These are phyloP conservation scores for Dipodascopsis uninucleata DNA, from an alignment of 805 yeast species.

Conservation along the genomic window DNA sequence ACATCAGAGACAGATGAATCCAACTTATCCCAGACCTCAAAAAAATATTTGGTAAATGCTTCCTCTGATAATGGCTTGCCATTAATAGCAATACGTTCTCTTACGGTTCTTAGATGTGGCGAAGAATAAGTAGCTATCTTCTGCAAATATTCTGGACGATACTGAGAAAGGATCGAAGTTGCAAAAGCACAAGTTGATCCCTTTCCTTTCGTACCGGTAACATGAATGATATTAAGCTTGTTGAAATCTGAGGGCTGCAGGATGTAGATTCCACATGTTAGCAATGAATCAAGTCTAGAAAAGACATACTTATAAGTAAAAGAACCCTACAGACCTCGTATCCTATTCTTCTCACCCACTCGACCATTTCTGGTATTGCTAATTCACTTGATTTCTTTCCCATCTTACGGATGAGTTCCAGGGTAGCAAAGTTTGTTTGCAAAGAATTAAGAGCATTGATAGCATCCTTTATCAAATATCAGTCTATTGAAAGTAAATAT, in stretches of 20 bases:
- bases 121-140: constrained; percentile 93
- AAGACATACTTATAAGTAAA: not conserved
- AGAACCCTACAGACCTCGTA: constrained; percentile 38
- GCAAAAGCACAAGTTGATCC: constrained; percentile 97
- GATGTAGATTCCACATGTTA: not conserved
- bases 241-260: constrained; percentile 58
- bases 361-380: constrained; percentile 80
- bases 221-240: constrained; percentile 74
- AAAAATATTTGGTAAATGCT: constrained; percentile 81
- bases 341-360: constrained; percentile 71
- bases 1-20: constrained; percentile 49
- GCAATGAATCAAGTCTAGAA: constrained; percentile 34
- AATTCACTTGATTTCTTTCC: constrained; percentile 56
- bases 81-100: constrained; percentile 85
- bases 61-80: constrained; percentile 81
- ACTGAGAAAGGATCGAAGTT: constrained; percentile 71
- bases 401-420: constrained; percentile 73
- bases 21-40: constrained; percentile 87
- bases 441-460: constrained; percentile 75
- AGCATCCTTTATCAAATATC: constrained; percentile 56
- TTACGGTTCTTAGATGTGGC: constrained; percentile 88
- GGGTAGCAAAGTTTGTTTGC: constrained; percentile 86
- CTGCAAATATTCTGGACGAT: constrained; percentile 37
- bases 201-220: constrained; percentile 97
- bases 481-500: too few relatives aligned